Evolutionary conservation across 192 early-diverging fungal species (phyloP).

Genomic region (Entomortierella lignicola): DNA sequence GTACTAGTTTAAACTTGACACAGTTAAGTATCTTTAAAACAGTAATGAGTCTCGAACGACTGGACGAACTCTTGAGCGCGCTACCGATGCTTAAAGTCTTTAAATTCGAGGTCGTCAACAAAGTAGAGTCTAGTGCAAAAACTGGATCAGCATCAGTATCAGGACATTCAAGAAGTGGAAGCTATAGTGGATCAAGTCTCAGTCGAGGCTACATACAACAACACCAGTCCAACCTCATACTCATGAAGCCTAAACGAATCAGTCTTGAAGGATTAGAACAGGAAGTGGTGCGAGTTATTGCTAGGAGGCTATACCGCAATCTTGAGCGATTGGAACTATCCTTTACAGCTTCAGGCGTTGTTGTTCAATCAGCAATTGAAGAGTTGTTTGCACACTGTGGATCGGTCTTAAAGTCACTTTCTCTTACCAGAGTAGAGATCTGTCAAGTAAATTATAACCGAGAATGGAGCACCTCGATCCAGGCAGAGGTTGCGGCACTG

Average conservation of each 20-base stretch:
- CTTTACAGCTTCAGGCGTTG: slow-evolving; percentile 20
- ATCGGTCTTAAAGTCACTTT: slow-evolving; percentile 15
- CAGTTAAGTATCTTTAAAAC: slow-evolving; percentile 32
- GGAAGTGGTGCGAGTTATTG: slow-evolving; percentile 38
- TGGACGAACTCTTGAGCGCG: slow-evolving; percentile 32
- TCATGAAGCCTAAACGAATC: slow-evolving; percentile 19
- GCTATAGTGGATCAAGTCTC: slow-evolving; percentile 3
- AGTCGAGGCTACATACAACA: slow-evolving; percentile 25
- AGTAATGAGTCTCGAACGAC: slow-evolving; percentile 40
- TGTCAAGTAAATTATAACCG: slow-evolving; percentile 14
- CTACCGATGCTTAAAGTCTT: slow-evolving; percentile 39
- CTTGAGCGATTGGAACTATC: slow-evolving; percentile 29
- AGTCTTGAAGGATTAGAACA: slow-evolving; percentile 31
- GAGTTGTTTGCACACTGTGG: slow-evolving; percentile 37
- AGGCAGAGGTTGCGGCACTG: slow-evolving; percentile 23
- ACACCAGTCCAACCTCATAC: slow-evolving; percentile 7
- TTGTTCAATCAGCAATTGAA: slow-evolving; percentile 21
- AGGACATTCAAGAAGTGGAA: background rate
- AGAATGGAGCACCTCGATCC: slow-evolving; percentile 4
- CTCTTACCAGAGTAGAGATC: slow-evolving; percentile 31
- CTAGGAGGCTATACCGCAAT: slow-evolving; percentile 9
- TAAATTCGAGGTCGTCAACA: slow-evolving; percentile 48
- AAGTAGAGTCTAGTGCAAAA: slow-evolving; percentile 1
- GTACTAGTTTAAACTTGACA: slow-evolving; percentile 19
- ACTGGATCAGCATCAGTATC: background rate